Evolutionary conservation across 805 yeast species (phyloP).

Genomic region (Candida succiphila): DNA sequence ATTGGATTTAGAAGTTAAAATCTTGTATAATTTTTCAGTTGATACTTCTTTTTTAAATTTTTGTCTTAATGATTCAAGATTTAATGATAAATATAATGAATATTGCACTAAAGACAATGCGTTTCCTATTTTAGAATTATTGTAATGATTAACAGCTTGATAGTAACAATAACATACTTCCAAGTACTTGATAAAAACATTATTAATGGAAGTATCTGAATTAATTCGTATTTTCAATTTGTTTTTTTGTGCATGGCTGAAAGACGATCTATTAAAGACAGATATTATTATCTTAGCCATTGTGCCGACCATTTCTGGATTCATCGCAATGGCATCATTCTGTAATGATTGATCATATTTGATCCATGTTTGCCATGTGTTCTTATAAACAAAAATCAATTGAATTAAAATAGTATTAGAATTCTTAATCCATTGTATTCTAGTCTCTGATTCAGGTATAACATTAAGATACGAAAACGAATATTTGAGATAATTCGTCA

Average conservation of each 20-base stretch:
- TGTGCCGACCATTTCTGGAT: no score
- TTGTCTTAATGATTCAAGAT: conserved; percentile 15
- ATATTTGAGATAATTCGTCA: conserved; percentile 11
- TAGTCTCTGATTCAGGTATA: conserved; percentile 4
- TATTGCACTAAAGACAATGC: conserved; percentile 17
- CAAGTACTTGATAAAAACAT: conserved; percentile 4
- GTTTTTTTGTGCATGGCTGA: no score
- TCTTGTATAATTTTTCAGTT: not conserved
- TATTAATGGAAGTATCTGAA: not conserved
- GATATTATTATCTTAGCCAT: no score
- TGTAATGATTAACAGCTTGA: conserved; percentile 14
- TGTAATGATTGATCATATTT: conserved; percentile 4
- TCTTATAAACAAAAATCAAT: conserved; percentile 13
- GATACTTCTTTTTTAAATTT: conserved; percentile 11
- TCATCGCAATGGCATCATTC: not conserved
- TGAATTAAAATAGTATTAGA: conserved; percentile 12
- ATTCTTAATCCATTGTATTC: conserved; percentile 7
- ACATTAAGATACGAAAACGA: conserved; percentile 11
- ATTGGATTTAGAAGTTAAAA: no score
- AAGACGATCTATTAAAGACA: no score
- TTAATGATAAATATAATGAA: conserved; percentile 15
- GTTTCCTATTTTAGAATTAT: conserved; percentile 13
- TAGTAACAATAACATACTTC: conserved; percentile 17
- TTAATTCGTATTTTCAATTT: not conserved
- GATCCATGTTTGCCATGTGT: conserved; percentile 8